These are phyloP conservation scores for Umbellularia californica DNA, from an alignment of 164 flowering plant species.

Conservation along the genomic window DNA sequence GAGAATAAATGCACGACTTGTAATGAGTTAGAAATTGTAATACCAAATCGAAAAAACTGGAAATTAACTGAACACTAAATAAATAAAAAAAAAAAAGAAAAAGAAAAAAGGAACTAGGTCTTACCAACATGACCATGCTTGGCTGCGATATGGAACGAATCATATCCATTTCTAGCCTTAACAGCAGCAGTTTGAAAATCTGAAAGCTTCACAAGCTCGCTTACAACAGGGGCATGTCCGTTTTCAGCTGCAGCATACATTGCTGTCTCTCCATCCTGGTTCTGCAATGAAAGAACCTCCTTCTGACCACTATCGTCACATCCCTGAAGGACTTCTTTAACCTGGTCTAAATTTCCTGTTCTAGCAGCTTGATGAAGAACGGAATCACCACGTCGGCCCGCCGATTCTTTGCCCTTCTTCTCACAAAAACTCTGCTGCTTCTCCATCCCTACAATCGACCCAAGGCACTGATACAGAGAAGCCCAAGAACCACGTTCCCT, in stretches of 20 bases:
- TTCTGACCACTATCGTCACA: slow-evolving; percentile 22
- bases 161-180: slow-evolving; percentile 67
- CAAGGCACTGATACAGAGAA: background rate
- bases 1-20: background rate
- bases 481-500: background rate
- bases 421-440: slow-evolving; percentile 53
- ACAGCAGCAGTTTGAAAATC: slow-evolving; percentile 63
- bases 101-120: background rate
- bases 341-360: slow-evolving; percentile 56
- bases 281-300: slow-evolving; percentile 47
- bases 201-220: slow-evolving; percentile 57
- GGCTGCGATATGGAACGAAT: slow-evolving; percentile 88
- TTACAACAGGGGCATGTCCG: slow-evolving; percentile 57
- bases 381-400: slow-evolving; percentile 80
- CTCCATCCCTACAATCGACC: background rate
- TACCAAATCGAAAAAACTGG: too few relatives aligned
- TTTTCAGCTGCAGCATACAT: slow-evolving; percentile 83
- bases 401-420: slow-evolving; percentile 63
- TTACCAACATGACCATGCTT: slow-evolving; percentile 90
- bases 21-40: background rate
- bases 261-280: slow-evolving; percentile 74
- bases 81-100: background rate
- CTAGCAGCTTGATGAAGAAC: slow-evolving; percentile 73
- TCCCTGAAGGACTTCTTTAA: slow-evolving; percentile 57
- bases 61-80: background rate